Evolutionary conservation across 495 filamentous ascomycete genomes (phyloP).

Genomic region (Terfezia claveryi): DNA sequence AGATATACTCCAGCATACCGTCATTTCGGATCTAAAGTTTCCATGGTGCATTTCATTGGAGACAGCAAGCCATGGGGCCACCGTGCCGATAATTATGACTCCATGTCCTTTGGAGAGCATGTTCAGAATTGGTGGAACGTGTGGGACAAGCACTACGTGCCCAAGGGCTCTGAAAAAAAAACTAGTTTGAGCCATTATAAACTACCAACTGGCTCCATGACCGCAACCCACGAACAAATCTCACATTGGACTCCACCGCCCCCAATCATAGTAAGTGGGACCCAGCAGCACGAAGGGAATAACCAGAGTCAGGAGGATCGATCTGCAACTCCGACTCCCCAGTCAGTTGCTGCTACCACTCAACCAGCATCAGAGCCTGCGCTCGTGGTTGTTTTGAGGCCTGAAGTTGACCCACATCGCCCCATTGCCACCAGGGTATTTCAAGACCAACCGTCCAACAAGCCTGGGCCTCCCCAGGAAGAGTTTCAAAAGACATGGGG

Average conservation of each 20-base stretch:
- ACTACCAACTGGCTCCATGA: background rate
- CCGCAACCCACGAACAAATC: background rate
- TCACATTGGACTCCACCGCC: background rate
- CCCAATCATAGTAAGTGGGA: background rate
- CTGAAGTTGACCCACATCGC: background rate
- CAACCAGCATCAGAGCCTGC: background rate
- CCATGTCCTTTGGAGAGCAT: slow-evolving; percentile 59
- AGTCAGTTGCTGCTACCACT: background rate
- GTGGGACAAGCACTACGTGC: slow-evolving; percentile 59
- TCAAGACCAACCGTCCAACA: background rate
- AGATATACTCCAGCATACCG: slow-evolving; percentile 51
- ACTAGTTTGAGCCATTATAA: background rate
- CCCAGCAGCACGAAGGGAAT: background rate
- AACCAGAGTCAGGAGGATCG: background rate
- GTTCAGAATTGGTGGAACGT: slow-evolving; percentile 73
- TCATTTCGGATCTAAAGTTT: slow-evolving; percentile 74
- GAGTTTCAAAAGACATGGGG: background rate
- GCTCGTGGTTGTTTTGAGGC: background rate
- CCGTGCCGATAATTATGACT: slow-evolving; percentile 32
- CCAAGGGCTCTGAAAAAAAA: background rate
- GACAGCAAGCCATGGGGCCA: slow-evolving; percentile 69
- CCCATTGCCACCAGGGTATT: background rate
- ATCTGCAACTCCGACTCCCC: background rate
- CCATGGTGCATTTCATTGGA: slow-evolving; percentile 83
- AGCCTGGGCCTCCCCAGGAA: background rate